Evolutionary conservation across 306 rosid species (phyloP).

Genomic region (Crotalaria pallida): DNA sequence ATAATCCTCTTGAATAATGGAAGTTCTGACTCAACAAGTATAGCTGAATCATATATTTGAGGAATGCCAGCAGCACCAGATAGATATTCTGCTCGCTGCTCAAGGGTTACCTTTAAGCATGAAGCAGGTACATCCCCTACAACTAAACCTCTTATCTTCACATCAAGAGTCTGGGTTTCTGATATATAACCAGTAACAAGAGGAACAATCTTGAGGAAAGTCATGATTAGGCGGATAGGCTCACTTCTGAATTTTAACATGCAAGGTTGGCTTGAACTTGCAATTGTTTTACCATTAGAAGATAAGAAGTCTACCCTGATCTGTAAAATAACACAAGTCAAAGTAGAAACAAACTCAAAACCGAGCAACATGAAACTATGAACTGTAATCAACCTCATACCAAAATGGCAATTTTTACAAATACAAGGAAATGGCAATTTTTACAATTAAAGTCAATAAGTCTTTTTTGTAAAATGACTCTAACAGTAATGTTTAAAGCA

Average conservation of each 20-base stretch:
- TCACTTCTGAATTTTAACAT: constrained; percentile 77
- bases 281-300: constrained; percentile 53
- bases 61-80: constrained; percentile 92
- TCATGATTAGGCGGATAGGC: constrained; percentile 60
- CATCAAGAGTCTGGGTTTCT: constrained; percentile 65
- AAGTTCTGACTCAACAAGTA: constrained; percentile 59
- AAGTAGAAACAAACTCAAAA: constrained; percentile 19
- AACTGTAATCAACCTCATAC: constrained; percentile 1
- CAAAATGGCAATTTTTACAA: background rate
- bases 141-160: constrained; percentile 59
- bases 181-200: constrained; percentile 64
- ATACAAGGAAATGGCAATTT: background rate
- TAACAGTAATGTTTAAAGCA: background rate
- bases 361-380: constrained; percentile 1
- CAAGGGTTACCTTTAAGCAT: constrained; percentile 68
- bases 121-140: constrained; percentile 69
- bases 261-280: constrained; percentile 67
- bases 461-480: too few relatives aligned
- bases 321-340: constrained; percentile 33
- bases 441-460: too few relatives aligned
- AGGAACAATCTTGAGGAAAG: constrained; percentile 68
- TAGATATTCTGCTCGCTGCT: constrained; percentile 71
- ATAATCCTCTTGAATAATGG: constrained; percentile 56
- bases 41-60: constrained; percentile 63
- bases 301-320: constrained; percentile 68